Conservation (phyloP, 2,329 filamentous ascomycete genomes). For the Blumeria graminis region DNA sequence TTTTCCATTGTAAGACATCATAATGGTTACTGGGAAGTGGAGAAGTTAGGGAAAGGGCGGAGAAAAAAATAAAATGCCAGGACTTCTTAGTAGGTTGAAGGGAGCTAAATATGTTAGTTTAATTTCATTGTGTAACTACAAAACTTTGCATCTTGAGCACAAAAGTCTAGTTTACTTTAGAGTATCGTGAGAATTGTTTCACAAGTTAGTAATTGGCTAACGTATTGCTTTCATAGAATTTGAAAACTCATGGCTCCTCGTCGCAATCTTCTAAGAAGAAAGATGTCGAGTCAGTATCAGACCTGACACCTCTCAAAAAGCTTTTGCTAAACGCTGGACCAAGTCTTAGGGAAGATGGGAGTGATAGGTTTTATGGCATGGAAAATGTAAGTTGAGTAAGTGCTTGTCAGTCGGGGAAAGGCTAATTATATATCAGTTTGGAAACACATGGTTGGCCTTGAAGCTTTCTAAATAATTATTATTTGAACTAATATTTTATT, state of each 20-base stretch:
- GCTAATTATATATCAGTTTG: conserved; percentile 40
- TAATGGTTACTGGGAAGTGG: neutral
- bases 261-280: conserved; percentile 11
- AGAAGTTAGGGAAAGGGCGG: no score
- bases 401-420: conserved; percentile 9
- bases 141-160: neutral
- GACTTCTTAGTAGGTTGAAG: conserved; percentile 36
- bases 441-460: conserved; percentile 65
- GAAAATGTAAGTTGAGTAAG: conserved; percentile 57
- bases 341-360: conserved; percentile 53
- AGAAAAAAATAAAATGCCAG: conserved; percentile 21
- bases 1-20: no score
- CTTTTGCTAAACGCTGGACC: conserved; percentile 65
- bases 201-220: conserved; percentile 22
- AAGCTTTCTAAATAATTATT: neutral
- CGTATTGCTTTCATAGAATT: neutral
- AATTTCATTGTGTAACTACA: neutral
- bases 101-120: conserved; percentile 14
- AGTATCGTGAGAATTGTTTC: neutral
- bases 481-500: conserved; percentile 10
- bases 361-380: conserved; percentile 93
- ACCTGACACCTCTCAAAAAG: conserved; percentile 40
- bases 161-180: neutral
- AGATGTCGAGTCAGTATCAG: conserved; percentile 18
- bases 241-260: neutral